These are phyloP conservation scores for Copromyces sp. DNA, from an alignment of 495 filamentous ascomycete species.

Conservation along the genomic window DNA sequence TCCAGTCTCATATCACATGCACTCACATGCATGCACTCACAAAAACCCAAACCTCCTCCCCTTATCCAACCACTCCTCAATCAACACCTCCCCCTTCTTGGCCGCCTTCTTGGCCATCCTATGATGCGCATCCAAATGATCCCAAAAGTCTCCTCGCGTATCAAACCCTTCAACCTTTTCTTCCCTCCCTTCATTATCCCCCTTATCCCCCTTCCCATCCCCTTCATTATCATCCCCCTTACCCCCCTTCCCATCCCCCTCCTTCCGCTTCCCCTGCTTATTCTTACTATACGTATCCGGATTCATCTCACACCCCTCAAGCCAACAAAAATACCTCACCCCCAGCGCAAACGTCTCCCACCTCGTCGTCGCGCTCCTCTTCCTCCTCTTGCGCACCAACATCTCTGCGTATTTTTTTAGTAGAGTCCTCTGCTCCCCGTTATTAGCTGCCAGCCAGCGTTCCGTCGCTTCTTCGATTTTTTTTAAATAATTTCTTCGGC, in stretches of 20 bases:
- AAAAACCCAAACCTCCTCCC: conserved; percentile 19
- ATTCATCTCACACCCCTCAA: conserved; percentile 10
- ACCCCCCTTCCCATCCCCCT: not conserved
- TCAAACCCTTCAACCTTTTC: conserved; percentile 5
- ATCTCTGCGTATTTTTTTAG: conserved; percentile 13
- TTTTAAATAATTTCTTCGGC: conserved; percentile 11
- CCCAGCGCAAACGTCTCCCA: conserved; percentile 27
- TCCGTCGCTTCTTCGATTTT: conserved; percentile 20
- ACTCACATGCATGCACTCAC: not conserved
- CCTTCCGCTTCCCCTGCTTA: not conserved
- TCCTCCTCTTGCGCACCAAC: conserved; percentile 13
- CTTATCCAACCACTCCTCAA: conserved; percentile 18
- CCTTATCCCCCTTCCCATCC: not conserved
- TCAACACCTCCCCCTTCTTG: conserved; percentile 10
- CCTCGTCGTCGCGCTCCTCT: conserved; percentile 15
- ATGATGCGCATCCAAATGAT: conserved; percentile 11
- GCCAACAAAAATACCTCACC: conserved; percentile 19
- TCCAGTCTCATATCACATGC: not conserved
- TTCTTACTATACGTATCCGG: not conserved
- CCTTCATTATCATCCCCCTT: not conserved
- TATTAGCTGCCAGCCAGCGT: conserved; percentile 8
- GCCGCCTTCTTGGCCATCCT: too few relatives aligned
- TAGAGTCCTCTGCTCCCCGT: conserved; percentile 4
- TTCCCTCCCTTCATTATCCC: not conserved
- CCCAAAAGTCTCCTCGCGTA: conserved; percentile 18